Evolutionary conservation across 2,329 filamentous ascomycete genomes (phyloP).

Genomic region (Xylaria arbuscula): DNA sequence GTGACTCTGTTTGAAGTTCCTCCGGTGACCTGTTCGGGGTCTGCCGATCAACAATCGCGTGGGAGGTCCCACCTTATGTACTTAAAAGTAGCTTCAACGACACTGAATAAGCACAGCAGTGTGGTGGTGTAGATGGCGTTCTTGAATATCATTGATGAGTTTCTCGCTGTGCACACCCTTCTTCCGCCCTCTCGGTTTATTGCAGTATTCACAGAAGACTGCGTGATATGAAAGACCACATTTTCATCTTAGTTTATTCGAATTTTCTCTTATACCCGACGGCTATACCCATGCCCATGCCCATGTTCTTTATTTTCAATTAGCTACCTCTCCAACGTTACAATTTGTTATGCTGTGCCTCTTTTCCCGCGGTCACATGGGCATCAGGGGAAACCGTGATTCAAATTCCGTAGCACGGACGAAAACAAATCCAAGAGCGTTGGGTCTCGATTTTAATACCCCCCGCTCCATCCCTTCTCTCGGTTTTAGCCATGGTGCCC

Average conservation of each 20-base stretch:
- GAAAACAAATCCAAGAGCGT: constrained; percentile 17
- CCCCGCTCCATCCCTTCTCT: neutral
- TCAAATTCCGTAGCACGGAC: constrained; percentile 8
- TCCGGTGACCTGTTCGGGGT: constrained; percentile 1
- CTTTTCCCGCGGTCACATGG: constrained; percentile 17
- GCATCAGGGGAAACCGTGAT: constrained; percentile 7
- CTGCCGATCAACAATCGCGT: constrained; percentile 11
- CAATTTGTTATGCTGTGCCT: constrained; percentile 11
- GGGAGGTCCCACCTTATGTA: constrained; percentile 1
- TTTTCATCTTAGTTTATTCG: neutral
- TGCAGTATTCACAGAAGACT: neutral
- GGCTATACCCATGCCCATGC: neutral
- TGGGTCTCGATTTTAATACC: neutral
- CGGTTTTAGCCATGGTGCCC: constrained; percentile 1
- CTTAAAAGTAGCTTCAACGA: constrained; percentile 4
- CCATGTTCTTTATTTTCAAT: neutral
- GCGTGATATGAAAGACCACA: neutral
- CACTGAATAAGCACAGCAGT: neutral
- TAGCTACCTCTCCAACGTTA: constrained; percentile 2
- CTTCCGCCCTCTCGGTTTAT: neutral
- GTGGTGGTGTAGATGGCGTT: neutral
- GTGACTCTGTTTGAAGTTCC: constrained; percentile 18
- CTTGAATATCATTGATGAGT: neutral
- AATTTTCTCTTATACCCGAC: neutral
- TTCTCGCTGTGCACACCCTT: neutral